Percentiles rank a stretch among this genome's conserved stretches.
These are phyloP conservation scores for Moelleriella libera DNA, from an alignment of 2,329 filamentous ascomycete genomes.

Conservation along the genomic window DNA sequence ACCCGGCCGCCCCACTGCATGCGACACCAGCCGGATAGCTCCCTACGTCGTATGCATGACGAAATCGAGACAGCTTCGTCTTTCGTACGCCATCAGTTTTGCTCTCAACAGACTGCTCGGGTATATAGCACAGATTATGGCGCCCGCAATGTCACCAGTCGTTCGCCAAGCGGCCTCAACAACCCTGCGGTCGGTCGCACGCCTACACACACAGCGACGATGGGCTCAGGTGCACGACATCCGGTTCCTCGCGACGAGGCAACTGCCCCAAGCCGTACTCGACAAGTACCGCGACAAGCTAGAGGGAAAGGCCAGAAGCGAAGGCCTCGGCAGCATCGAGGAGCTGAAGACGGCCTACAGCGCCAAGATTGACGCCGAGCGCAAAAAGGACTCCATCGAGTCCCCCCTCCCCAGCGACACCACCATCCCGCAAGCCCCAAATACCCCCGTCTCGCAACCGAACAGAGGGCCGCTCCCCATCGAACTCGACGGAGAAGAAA, in stretches of 20 bases:
- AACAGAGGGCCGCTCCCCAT: slow-evolving; percentile 17
- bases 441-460: slow-evolving; percentile 21
- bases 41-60: background rate
- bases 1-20: too few species aligned
- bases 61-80: background rate
- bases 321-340: slow-evolving; percentile 56
- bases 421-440: slow-evolving; percentile 20
- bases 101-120: background rate
- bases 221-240: slow-evolving; percentile 91
- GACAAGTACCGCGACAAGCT: slow-evolving; percentile 87
- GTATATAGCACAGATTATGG: background rate
- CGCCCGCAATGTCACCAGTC: slow-evolving; percentile 20
- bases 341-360: slow-evolving; percentile 71
- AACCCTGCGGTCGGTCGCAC: slow-evolving; percentile 16
- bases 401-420: slow-evolving; percentile 14
- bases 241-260: slow-evolving; percentile 74
- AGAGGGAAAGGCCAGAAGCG: slow-evolving; percentile 61
- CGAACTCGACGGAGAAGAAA: background rate
- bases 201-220: slow-evolving; percentile 47
- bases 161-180: slow-evolving; percentile 30
- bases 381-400: slow-evolving; percentile 49
- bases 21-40: too few species aligned
- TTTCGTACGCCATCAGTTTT: background rate
- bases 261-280: slow-evolving; percentile 49
- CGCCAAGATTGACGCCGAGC: slow-evolving; percentile 64